These are phyloP conservation scores for Adiantum capillusveneris DNA, from an alignment of 75 land plant genomes.

Conservation along the genomic window DNA sequence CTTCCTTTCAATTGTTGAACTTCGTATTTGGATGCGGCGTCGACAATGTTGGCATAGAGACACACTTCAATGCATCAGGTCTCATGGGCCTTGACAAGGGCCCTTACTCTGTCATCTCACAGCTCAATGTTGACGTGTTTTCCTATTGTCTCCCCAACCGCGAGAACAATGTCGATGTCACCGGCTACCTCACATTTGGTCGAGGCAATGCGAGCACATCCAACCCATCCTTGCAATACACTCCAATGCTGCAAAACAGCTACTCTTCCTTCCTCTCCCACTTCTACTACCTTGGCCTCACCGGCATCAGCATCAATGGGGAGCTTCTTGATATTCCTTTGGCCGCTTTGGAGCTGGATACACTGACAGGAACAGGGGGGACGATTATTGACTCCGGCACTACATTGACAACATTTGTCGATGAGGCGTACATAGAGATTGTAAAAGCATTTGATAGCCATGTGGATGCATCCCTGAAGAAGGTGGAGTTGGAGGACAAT, in stretches of 20 bases:
- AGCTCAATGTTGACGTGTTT: constrained; percentile 1
- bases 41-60: not conserved
- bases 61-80: constrained; percentile 1
- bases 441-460: not conserved
- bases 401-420: not conserved
- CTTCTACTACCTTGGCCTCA: not conserved
- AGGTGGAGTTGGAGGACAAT: too few relatives aligned
- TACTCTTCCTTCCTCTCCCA: not conserved
- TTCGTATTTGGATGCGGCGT: not conserved
- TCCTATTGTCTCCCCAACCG: constrained; percentile 13
- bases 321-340: not conserved
- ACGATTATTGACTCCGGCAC: constrained; percentile 3
- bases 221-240: not conserved
- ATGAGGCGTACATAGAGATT: not conserved
- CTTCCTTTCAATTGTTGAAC: too few relatives aligned
- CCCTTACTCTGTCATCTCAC: not conserved
- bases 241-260: not conserved
- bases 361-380: not conserved
- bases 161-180: not conserved
- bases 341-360: not conserved
- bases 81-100: not conserved
- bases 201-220: not conserved
- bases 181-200: not conserved
- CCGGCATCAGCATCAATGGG: not conserved
- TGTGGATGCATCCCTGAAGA: not conserved